These are phyloP conservation scores for Penicillium occitanis DNA, from an alignment of 2,329 filamentous ascomycete genomes.

Conservation along the genomic window DNA sequence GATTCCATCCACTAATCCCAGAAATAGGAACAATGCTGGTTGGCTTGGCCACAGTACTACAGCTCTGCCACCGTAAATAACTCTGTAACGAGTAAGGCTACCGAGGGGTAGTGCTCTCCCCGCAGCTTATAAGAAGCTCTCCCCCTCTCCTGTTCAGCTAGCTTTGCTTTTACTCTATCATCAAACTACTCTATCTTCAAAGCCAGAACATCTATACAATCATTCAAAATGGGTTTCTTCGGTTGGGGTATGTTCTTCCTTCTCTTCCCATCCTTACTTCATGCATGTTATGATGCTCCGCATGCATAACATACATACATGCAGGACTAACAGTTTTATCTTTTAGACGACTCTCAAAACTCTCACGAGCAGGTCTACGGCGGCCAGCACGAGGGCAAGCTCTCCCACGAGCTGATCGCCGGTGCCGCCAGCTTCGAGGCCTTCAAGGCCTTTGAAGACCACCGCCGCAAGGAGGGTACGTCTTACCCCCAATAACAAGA, in stretches of 20 bases:
- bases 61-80: not conserved
- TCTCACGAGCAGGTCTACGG: constrained; percentile 58
- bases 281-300: not conserved
- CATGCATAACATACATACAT: not conserved
- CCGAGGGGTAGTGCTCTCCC: constrained; percentile 1
- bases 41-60: not conserved
- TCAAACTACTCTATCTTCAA: not conserved
- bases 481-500: not conserved
- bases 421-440: constrained; percentile 75
- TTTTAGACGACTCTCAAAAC: constrained; percentile 52
- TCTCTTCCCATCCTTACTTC: not conserved
- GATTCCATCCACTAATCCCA: not conserved
- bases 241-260: constrained; percentile 16
- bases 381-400: constrained; percentile 58
- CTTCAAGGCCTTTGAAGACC: constrained; percentile 77
- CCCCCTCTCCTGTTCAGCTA: not conserved
- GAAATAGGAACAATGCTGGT: not conserved
- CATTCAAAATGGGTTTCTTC: constrained; percentile 22
- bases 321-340: not conserved
- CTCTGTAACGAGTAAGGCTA: not conserved
- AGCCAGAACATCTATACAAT: not conserved
- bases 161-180: not conserved
- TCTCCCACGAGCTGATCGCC: constrained; percentile 72
- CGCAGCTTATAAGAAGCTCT: constrained; percentile 18
- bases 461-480: constrained; percentile 67